Base-by-base conservation (phyloP, 2,329 filamentous ascomycete genomes). In the Cucurbitaria berberidis region DNA sequence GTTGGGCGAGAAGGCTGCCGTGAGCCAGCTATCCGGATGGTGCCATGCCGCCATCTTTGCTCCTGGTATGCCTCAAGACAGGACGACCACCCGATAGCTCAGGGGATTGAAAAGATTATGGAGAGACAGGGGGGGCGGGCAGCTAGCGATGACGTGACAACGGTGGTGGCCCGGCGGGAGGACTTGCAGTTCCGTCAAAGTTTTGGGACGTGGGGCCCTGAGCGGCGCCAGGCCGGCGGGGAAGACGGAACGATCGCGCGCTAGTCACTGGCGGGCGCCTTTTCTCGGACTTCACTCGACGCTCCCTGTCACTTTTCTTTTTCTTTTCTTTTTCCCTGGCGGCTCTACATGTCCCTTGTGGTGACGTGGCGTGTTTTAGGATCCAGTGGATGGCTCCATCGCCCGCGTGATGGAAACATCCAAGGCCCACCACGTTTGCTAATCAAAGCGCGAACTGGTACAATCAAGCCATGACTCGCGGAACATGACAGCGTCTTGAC, bases 1-100 rank as follows among this genome's bases (percentile, higher is more conserved):
- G 35, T 72, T 70, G 3, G 80, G 78, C 45, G 77, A 77, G 53
- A 81, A 76, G 30, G 77, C 74, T 63, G 75, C 77, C 15, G 79
- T 81, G 39, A 78, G 70, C 77, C 77, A 81, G 65, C 72, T 73
- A 60, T 75, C 70, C 57, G 70, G 52, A 53, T 75, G 70, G 55
- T 74, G 57, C 72, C 72, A 75, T 38, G 72, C 69, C 40, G 72
- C 69, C 72, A 75, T 75, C 29, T 48, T 11, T 13, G 11, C 16
- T 39, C 22, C 11, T 19, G 22, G 11, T 27, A 19, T 8, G 24
- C 26, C 13, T 36, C 22, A 13, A 29, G 16, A 19, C 9, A 36
- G 44, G 26, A 32, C 36, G 16, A 26, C 30, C 19, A 21, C 11
- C 13, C 34, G 24, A 18, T 8, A 18, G 3, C 13, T 34, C 13